These are phyloP conservation scores for Lipomyces lipofer DNA, from an alignment of 805 yeast species.

Conservation along the genomic window DNA sequence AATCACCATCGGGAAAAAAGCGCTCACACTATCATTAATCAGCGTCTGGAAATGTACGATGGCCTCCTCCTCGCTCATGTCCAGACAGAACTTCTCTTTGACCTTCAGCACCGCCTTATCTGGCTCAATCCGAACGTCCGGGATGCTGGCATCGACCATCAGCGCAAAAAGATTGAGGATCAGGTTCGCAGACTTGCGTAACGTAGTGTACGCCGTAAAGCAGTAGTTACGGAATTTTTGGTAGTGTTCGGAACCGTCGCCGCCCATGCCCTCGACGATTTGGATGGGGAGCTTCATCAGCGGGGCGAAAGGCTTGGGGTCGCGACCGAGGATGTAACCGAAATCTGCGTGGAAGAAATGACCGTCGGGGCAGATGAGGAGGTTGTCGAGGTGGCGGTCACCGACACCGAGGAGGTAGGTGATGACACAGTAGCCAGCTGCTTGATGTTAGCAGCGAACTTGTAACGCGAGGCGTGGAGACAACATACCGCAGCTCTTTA, in stretches of 20 bases:
- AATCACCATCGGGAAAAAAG: slow-evolving; percentile 89
- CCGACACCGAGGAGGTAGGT: slow-evolving; percentile 96
- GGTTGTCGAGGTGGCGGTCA: slow-evolving; percentile 91
- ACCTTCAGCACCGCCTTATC: slow-evolving; percentile 81
- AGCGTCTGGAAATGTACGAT: slow-evolving; percentile 90
- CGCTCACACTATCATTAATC: slow-evolving; percentile 91
- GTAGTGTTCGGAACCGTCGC: slow-evolving; percentile 80
- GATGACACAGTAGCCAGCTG: slow-evolving; percentile 97
- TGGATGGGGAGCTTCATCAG: slow-evolving; percentile 96
- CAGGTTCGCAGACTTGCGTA: slow-evolving; percentile 85
- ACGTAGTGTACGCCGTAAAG: slow-evolving; percentile 87
- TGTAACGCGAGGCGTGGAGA: neutral
- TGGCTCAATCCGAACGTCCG: slow-evolving; percentile 83
- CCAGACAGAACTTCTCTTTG: slow-evolving; percentile 89
- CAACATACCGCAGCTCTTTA: slow-evolving; percentile 83
- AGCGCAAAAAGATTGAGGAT: slow-evolving; percentile 87
- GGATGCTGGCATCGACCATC: slow-evolving; percentile 91
- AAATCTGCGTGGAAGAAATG: slow-evolving; percentile 97
- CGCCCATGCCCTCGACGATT: slow-evolving; percentile 97
- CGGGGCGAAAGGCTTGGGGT: slow-evolving; percentile 98
- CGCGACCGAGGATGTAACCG: slow-evolving; percentile 94
- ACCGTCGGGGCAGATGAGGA: slow-evolving; percentile 77
- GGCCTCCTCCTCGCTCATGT: slow-evolving; percentile 94
- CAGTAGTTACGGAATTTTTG: slow-evolving; percentile 88
- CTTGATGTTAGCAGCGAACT: no score